Evolutionary conservation across 176 grass and related monocot species (phyloP).

Genomic region (Zoysia pacifica): DNA sequence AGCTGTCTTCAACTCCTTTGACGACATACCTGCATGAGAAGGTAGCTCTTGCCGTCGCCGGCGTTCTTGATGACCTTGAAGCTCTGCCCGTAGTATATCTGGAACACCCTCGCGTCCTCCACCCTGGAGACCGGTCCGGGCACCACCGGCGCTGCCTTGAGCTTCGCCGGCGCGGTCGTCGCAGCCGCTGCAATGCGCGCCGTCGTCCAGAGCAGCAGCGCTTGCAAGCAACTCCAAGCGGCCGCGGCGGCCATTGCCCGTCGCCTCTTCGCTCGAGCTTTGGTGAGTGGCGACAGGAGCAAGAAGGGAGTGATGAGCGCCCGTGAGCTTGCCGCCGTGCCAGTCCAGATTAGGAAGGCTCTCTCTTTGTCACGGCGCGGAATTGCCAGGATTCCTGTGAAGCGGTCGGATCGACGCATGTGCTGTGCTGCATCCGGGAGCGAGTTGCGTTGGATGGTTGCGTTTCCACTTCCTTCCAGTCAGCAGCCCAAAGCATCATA

Average conservation of each 20-base stretch:
- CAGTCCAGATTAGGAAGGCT: slow-evolving; percentile 25
- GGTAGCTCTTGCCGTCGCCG: slow-evolving; percentile 86
- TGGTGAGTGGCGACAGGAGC: not conserved
- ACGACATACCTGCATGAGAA: slow-evolving; percentile 69
- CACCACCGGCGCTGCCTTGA: slow-evolving; percentile 42
- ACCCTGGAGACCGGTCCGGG: slow-evolving; percentile 63
- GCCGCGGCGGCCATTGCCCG: slow-evolving; percentile 29
- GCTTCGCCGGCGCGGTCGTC: slow-evolving; percentile 18
- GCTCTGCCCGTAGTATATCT: slow-evolving; percentile 88
- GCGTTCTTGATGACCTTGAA: slow-evolving; percentile 95
- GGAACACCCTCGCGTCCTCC: slow-evolving; percentile 65
- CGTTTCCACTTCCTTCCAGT: not conserved
- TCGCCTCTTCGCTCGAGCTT: not conserved
- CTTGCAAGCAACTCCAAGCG: not conserved
- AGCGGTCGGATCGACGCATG: slow-evolving; percentile 2
- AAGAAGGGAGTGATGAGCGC: not conserved
- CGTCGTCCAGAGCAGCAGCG: slow-evolving; percentile 26
- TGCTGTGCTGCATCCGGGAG: not conserved
- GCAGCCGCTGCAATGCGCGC: not conserved
- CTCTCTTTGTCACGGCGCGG: slow-evolving; percentile 54
- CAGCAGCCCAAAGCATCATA: not conserved
- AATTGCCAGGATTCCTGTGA: slow-evolving; percentile 50
- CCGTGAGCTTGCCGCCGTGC: slow-evolving; percentile 34
- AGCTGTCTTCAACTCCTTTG: not conserved
- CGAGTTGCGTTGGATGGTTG: slow-evolving; percentile 7